Base-by-base conservation (phyloP, 257 asterid genomes). In the Paraleonurus japonicus region DNA sequence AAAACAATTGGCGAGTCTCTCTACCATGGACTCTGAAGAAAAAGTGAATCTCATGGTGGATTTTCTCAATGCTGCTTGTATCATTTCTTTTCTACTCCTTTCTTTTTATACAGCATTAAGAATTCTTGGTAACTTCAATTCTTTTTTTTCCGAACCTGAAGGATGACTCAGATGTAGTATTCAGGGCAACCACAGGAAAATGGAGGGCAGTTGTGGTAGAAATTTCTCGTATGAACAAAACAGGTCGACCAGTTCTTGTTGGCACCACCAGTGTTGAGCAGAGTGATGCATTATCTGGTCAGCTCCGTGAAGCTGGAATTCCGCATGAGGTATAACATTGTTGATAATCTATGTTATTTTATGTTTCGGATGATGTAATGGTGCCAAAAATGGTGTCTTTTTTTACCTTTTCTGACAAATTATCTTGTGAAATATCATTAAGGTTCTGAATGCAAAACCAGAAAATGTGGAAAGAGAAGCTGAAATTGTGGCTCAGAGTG, bases 401-500 rank as follows among this genome's bases (percentile, higher is more conserved):
- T 64, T 12, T 8, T 4, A 13, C 15, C 53, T 23, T 33, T 57
- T 23, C 13, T 27, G 62, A 69, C 63, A 11, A 48, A 43, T 24
- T 39, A 20, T 59, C 82, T 54, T 62, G 73, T 55, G 32, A 11
- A 50, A 47, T 75, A 19, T 75, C 30, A 64, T 61, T 22, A 78
- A 95, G 99, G 99, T 95, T 83, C 87, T 95, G 65, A 95, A 95
- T 82, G 99, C 99, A 60, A 95, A 95, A 85, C 99, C 99, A 74
- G 99, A 95, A 82, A 95, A 95, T 79, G 99, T 95, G 86, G 99
- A 95, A 82, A 83, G 99, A 83, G 99, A 95, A 85, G 99, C 99
- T 80, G 99, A 95, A 88, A 95, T 95, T 87, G 97, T 95, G 78
- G 96, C 98, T 77, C 99, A 95, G 77, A 95, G 99, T 82, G 99